Base-by-base conservation (phyloP, 495 filamentous ascomycete genomes). In the Trypethelium eluteriae region DNA sequence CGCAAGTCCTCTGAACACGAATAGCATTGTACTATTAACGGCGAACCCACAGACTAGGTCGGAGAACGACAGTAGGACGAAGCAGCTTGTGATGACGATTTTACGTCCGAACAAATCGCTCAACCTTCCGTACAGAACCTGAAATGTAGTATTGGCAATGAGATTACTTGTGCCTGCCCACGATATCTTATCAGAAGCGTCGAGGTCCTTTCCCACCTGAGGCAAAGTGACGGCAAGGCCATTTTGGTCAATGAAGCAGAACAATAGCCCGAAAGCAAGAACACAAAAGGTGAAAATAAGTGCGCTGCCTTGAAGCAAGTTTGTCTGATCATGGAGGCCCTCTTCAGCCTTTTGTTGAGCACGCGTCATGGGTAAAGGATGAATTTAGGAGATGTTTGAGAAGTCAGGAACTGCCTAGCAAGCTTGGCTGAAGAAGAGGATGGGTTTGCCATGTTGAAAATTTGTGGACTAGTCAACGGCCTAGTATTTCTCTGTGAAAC, bases 81-180 rank as follows among this genome's bases (percentile, higher is more conserved):
- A 75, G 18, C 83, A 84, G 2, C 71, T 70, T 1, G 85, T 69
- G 61, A 78, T 80, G 39, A 83, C 74, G 6, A 53, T 71, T 34
- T 79, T 69, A 14, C 70, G 76, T 2, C 85, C 85, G 7, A 85
- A 76, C 0, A 82, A 76, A 71, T 86, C 84, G 1, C 63, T 53
- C 12, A 87, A 69, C 35, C 84, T 79, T 18, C 84, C 83, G 61
- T 85, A 86, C 0, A 85, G 76, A n/a, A 85, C 82, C 14, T 84
- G 84, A 64, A 88, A 89, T 64, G 86, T 85, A 11, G 86, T 89
- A 71, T 88, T 89, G 2, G 87, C 86, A 64, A 92, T 86, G 25
- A 91, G 76, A 35, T 87, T 87, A 2, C 88, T 89, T 0, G 87
- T 91, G n/a, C 88, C 89, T 4, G 88, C 84, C 89, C 89, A 93